Evolutionary conservation across 2,329 filamentous ascomycete genomes (phyloP).

Genomic region (Mycosphaerella sp.): DNA sequence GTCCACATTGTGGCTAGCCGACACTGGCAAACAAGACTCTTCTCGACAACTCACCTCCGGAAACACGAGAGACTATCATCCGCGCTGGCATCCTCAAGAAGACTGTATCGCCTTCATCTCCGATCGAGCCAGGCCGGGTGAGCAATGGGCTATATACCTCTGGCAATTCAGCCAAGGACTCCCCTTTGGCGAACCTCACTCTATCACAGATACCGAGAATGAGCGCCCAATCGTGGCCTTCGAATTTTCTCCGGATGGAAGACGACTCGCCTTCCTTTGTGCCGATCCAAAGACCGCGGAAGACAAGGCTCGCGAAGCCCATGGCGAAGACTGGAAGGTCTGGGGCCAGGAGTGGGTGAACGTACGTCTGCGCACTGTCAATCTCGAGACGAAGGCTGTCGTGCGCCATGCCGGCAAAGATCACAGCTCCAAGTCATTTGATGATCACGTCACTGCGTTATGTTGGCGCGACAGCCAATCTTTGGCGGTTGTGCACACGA

Average conservation of each 20-base stretch:
- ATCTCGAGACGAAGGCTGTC: conserved; percentile 29
- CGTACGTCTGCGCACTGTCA: conserved; percentile 30
- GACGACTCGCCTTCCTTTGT: conserved; percentile 32
- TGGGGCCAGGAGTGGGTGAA: conserved; percentile 36
- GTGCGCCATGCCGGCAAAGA: conserved; percentile 3
- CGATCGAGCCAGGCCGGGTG: conserved; percentile 29
- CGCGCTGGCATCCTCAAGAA: conserved; percentile 28
- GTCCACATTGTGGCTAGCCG: conserved; percentile 28
- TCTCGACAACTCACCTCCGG: conserved; percentile 27
- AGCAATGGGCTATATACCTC: conserved; percentile 31
- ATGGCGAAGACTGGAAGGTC: conserved; percentile 33
- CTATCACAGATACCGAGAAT: conserved; percentile 27
- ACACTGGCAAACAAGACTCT: conserved; percentile 22
- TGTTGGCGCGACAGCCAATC: conserved; percentile 28
- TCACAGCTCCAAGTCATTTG: conserved; percentile 6
- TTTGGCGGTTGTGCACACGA: conserved; percentile 23
- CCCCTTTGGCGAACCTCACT: conserved; percentile 22
- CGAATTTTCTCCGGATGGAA: conserved; percentile 33
- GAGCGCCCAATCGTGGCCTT: conserved; percentile 26
- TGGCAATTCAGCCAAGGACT: conserved; percentile 16
- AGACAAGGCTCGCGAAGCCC: conserved; percentile 30
- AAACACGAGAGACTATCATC: conserved; percentile 23
- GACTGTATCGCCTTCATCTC: conserved; percentile 33
- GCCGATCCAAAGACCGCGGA: conserved; percentile 33
- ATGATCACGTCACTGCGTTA: conserved; percentile 28